These are phyloP conservation scores for Leucogyrophana mollusca DNA, from an alignment of 768 basidiomycete genomes.

Conservation along the genomic window DNA sequence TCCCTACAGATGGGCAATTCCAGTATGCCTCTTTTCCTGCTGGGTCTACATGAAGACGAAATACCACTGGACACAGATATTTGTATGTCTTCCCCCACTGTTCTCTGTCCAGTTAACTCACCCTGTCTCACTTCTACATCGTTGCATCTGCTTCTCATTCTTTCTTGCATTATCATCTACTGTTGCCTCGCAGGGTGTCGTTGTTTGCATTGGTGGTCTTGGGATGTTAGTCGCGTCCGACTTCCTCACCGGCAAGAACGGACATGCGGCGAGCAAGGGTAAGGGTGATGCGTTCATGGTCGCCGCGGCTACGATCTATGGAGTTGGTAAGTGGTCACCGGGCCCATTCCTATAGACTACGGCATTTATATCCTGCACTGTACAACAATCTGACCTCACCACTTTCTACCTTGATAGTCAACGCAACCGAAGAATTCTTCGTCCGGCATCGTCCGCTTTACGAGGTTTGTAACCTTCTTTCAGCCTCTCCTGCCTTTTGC, in stretches of 20 bases:
- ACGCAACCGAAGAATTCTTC: slow-evolving; percentile 82
- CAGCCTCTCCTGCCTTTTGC: not conserved
- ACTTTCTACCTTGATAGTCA: slow-evolving; percentile 42
- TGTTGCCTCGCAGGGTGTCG: slow-evolving; percentile 49
- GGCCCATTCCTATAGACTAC: too few relatives aligned
- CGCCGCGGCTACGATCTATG: slow-evolving; percentile 75
- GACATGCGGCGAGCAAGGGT: slow-evolving; percentile 52
- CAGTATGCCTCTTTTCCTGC: slow-evolving; percentile 72
- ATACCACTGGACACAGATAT: slow-evolving; percentile 75
- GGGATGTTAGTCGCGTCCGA: slow-evolving; percentile 76
- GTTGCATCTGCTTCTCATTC: not conserved
- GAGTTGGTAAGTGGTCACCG: slow-evolving; percentile 74
- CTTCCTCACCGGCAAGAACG: slow-evolving; percentile 67
- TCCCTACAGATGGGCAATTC: slow-evolving; percentile 68
- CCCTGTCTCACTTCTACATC: not conserved
- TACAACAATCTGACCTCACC: not conserved
- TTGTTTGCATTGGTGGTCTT: slow-evolving; percentile 66
- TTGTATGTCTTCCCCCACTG: slow-evolving; percentile 44
- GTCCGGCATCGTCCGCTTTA: slow-evolving; percentile 73
- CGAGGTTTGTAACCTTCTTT: slow-evolving; percentile 46
- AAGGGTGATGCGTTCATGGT: slow-evolving; percentile 86
- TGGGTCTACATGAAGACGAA: slow-evolving; percentile 70
- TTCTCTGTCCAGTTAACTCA: not conserved
- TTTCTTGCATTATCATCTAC: too few relatives aligned
- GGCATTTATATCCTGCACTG: too few relatives aligned